A percentile compares a stretch with the other conserved stretches of the same genome.
phyloP scores from a whole-genome alignment of 2,329 filamentous ascomycete species.

The Sporothrix globosa region DNA sequence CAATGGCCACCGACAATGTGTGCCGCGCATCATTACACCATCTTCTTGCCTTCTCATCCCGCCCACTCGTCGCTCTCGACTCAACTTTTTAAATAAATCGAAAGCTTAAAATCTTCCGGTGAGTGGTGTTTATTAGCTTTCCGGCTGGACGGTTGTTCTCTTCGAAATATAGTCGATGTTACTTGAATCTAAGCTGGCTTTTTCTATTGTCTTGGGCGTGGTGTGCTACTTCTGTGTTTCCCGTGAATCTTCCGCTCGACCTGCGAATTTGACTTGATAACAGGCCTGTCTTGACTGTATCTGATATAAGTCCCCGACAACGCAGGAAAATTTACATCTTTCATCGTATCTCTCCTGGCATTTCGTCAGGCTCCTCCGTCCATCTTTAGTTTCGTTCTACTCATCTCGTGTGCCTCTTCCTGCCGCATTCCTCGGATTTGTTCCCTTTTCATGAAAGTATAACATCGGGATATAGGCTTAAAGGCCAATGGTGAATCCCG shows the following conservation, averaged over 20 bases:
- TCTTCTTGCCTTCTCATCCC: not conserved
- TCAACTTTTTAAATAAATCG: not conserved
- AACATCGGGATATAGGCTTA: conserved; percentile 18
- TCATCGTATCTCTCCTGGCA: not conserved
- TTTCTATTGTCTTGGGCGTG: not conserved
- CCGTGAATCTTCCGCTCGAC: too few relatives aligned
- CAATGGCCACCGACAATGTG: not conserved
- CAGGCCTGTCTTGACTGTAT: not conserved
- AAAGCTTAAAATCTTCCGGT: conserved; percentile 26
- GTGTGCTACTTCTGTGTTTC: not conserved
- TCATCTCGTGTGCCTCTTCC: not conserved
- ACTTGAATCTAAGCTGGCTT: not conserved
- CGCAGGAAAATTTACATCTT: not conserved
- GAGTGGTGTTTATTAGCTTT: conserved; percentile 17
- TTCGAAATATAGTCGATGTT: not conserved
- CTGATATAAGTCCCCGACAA: not conserved
- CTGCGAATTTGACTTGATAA: not conserved
- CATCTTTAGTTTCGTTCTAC: not conserved
- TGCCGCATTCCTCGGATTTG: not conserved
- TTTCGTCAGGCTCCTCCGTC: not conserved
- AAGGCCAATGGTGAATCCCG: conserved; percentile 8
- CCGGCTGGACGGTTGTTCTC: conserved; percentile 11
- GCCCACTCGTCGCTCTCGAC: not conserved
- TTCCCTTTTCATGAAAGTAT: not conserved
- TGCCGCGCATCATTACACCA: conserved; percentile 5